Base-by-base conservation (phyloP, 192 early-diverging fungal species). In the Entomortierella lignicola region DNA sequence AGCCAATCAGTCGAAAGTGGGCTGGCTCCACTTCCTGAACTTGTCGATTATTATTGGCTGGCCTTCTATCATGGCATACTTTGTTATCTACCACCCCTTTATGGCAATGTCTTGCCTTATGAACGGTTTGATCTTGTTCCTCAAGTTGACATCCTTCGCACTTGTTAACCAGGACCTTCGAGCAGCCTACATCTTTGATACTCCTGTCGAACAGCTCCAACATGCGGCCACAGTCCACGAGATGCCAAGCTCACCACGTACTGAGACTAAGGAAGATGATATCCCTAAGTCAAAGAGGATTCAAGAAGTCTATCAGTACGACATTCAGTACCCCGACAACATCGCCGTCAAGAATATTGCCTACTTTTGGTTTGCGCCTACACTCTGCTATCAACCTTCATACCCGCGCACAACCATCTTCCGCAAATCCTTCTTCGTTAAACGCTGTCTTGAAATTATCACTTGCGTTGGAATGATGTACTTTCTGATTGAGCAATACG, bases 331-430 rank as follows among this genome's bases (percentile, higher is more conserved):
- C 69, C 94, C 94, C 2, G 66, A 83, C 51, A 95, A 95, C 72
- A 86, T 96, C 51, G 89, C 88, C 13, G 52, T 87, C 18, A 67
- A 61, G 29, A 92, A 92, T 74, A 59, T 92, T 55, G 60, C 83
- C 8, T 95, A 96, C 77, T 96, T 94, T 80, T 89, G 89, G 82
- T 82, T 90, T 54, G 91, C 91, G 11, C 95, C 95, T 12, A 96
- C 95, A 27, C 79, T 96, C 65, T 93, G 94, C 73, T 97, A 96
- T 84, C 95, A 97, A 67, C 91, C 93, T 34, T 86, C 87, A 0
- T 97, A 95, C 71, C 95, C 95, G 55, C 87, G 91, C 37, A 82
- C 91, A 17, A 67, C 77, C 20, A 61, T 79, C 26, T 89, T 97
- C 69, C 85, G 92, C 48, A 86, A 83, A 62, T 85, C 82, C 7